Conservation (phyloP, 345 rosid genomes). For the Acer yangbiense region DNA sequence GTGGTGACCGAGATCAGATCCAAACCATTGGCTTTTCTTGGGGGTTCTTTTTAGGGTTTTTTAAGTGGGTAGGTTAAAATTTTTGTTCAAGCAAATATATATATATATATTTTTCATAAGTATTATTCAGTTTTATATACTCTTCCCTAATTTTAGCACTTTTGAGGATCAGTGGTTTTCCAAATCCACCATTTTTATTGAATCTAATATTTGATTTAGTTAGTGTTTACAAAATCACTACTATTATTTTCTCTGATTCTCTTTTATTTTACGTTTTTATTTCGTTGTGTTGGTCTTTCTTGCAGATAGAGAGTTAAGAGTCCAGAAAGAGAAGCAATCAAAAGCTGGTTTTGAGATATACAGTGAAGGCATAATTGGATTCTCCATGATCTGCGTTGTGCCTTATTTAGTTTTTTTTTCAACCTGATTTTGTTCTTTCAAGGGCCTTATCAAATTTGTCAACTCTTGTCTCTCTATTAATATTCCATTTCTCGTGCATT, state of each 20-base stretch:
- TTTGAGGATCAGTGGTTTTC: constrained; percentile 14
- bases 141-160: neutral
- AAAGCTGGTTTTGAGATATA: constrained; percentile 13
- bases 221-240: neutral
- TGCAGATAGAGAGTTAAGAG: constrained; percentile 25
- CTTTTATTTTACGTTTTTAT: constrained; percentile 13
- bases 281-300: constrained; percentile 10
- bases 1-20: constrained; percentile 25
- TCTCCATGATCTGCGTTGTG: constrained; percentile 36
- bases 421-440: constrained; percentile 9
- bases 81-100: neutral
- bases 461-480: constrained; percentile 18
- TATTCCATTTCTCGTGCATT: constrained; percentile 22
- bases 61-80: constrained; percentile 8
- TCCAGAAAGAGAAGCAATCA: constrained; percentile 1
- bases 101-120: neutral
- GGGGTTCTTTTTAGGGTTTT: constrained; percentile 13
- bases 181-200: neutral
- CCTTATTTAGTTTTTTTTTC: constrained; percentile 16
- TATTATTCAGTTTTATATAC: neutral
- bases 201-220: neutral
- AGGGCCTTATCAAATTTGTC: constrained; percentile 29
- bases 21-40: neutral
- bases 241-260: neutral
- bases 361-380: constrained; percentile 35